Conservation (phyloP, 768 basidiomycete genomes). For the Termitomyces sp. region DNA sequence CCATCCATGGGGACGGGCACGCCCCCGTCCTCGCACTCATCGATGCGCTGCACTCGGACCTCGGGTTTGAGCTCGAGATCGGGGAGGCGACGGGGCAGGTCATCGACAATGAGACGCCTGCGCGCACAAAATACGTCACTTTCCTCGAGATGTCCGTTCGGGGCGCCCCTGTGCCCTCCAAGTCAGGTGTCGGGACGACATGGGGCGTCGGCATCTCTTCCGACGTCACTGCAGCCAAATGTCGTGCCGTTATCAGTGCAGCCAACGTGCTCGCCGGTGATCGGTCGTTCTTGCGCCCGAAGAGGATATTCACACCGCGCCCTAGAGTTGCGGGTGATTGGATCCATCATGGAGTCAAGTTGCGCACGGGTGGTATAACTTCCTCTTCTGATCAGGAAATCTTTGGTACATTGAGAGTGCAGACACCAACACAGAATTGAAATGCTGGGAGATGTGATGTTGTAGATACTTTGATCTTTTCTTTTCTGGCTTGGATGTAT, state of each 20-base stretch:
- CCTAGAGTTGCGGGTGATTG: conserved; percentile 15
- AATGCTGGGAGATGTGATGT: neutral
- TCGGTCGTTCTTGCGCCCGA: conserved; percentile 35
- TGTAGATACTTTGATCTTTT: neutral
- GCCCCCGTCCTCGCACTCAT: conserved; percentile 75
- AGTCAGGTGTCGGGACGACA: conserved; percentile 40
- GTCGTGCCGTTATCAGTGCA: conserved; percentile 72
- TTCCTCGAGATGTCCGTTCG: conserved; percentile 67
- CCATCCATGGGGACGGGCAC: conserved; percentile 72
- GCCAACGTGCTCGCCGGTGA: conserved; percentile 57
- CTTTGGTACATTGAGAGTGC: conserved; percentile 5
- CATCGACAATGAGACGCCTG: conserved; percentile 32
- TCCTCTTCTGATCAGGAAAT: conserved; percentile 9
- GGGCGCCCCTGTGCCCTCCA: conserved; percentile 35
- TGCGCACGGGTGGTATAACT: conserved; percentile 16
- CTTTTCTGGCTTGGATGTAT: neutral
- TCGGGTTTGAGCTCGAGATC: conserved; percentile 59
- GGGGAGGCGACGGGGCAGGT: conserved; percentile 73
- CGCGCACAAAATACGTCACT: conserved; percentile 53
- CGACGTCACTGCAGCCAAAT: conserved; percentile 65
- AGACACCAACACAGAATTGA: conserved; percentile 7
- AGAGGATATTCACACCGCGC: conserved; percentile 19
- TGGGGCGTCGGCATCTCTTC: conserved; percentile 79
- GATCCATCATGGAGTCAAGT: conserved; percentile 15
- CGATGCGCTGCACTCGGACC: conserved; percentile 60